Evolutionary conservation across 257 asterid genomes (phyloP), one percentile per base, ranked within the genome.

Genomic region (Petrea volubilis): DNA sequence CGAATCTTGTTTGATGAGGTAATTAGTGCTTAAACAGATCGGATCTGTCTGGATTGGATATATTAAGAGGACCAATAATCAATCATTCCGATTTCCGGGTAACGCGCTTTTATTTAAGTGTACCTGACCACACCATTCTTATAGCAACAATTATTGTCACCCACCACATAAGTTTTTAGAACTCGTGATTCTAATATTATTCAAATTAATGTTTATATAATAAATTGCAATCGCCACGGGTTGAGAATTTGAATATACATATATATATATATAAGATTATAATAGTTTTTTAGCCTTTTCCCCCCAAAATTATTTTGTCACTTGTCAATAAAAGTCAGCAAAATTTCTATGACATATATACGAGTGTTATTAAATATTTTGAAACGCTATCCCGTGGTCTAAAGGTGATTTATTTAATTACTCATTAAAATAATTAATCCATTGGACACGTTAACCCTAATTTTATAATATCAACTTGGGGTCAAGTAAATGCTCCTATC

Each of bases 41-140:
- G 67, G 90, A 87, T 87, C 88, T 77, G 82, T 63, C 63, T 76
- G 76, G 40, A 60, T 67, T 76, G 76, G 40, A 60, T 64, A 64
- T 49, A 65, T 69, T 60, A 38, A 62, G 38, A 74, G 36, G 40
- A 49, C 67, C 79, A 20, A 27, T 29, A 77, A 79, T 81, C 81
- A 77, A 79, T 81, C 81, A 50, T 75, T 75, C 80, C 82, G 83
- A 78, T 77, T 82, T 77, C 44, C 62, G 78, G 86, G 80, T 71
- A 67, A 58, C 84, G 80, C 61, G 70, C 60, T 60, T 78, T 33
- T 50, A 15, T 65, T 24, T 71, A 63, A 55, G 36, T 24, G 12
- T 59, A 36, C 38, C 28, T 31, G 63, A 53, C 0, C 64, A 44
- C 51, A 44, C 73, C 36, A 52, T 51, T 20, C 52, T 64, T 57